phyloP scores from a whole-genome alignment of 768 basidiomycete genomes.

The Podaxis rugospora region DNA sequence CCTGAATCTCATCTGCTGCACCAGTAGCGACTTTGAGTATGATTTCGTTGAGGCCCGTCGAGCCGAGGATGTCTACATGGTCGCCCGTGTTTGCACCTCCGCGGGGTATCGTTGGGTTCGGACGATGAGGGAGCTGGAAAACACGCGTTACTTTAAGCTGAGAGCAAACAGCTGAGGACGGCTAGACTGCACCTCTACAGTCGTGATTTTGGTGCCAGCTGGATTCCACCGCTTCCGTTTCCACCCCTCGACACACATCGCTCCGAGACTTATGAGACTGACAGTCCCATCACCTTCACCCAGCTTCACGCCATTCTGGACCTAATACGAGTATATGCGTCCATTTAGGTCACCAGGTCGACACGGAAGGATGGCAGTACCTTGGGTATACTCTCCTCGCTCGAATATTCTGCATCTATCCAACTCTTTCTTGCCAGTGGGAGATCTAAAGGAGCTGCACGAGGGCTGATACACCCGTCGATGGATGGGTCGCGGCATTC shows the following conservation, averaged over 20 bases:
- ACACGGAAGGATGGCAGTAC: constrained; percentile 21
- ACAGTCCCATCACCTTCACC: constrained; percentile 97
- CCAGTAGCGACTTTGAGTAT: constrained; percentile 88
- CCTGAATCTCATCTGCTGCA: constrained; percentile 63
- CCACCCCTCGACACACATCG: constrained; percentile 99
- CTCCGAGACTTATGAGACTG: constrained; percentile 75
- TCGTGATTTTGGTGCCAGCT: constrained; percentile 77
- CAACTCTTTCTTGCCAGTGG: constrained; percentile 58
- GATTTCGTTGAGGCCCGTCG: constrained; percentile 82
- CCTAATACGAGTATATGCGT: constrained; percentile 25
- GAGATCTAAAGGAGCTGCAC: constrained; percentile 43
- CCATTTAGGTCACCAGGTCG: background rate
- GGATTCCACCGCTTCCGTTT: constrained; percentile 89
- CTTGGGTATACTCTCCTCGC: constrained; percentile 56
- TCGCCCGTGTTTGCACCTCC: constrained; percentile 92
- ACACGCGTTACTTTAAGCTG: background rate
- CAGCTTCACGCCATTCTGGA: constrained; percentile 83
- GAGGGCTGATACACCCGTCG: constrained; percentile 36
- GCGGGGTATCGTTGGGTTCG: constrained; percentile 65
- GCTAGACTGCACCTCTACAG: constrained; percentile 67
- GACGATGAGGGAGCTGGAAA: constrained; percentile 72
- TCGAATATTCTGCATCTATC: constrained; percentile 84
- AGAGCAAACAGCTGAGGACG: background rate
- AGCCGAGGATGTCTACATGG: constrained; percentile 83
- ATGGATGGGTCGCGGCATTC: constrained; percentile 41